phyloP scores from a whole-genome alignment of 306 rosid species.

The Quercus engelmannii region DNA sequence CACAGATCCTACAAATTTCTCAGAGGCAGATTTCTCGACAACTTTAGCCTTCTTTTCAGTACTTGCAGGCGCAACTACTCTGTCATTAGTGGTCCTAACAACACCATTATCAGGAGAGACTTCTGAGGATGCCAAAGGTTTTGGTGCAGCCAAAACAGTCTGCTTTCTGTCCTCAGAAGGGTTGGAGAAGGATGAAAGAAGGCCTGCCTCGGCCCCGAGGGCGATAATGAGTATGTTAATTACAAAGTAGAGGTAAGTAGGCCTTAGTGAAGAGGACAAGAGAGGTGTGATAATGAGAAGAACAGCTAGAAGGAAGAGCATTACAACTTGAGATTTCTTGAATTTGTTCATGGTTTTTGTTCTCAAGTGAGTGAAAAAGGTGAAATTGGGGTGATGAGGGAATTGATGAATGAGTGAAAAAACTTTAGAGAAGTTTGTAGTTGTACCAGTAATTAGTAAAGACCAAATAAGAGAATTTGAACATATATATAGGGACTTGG shows the following conservation, averaged over 20 bases:
- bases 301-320: constrained; percentile 38
- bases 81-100: background rate
- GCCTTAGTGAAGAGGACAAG: constrained; percentile 54
- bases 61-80: constrained; percentile 4
- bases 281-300: constrained; percentile 65
- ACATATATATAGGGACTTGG: constrained; percentile 35
- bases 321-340: constrained; percentile 51
- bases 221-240: constrained; percentile 59
- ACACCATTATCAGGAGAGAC: constrained; percentile 14
- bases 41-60: constrained; percentile 19
- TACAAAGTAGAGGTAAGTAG: constrained; percentile 59
- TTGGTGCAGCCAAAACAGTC: constrained; percentile 7
- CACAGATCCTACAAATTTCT: constrained; percentile 20
- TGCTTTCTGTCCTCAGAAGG: constrained; percentile 41
- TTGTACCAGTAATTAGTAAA: background rate
- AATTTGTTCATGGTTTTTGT: constrained; percentile 37
- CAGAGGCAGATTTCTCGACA: constrained; percentile 34
- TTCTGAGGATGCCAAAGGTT: constrained; percentile 23
- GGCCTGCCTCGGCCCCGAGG: constrained; percentile 78
- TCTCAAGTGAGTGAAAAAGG: background rate
- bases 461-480: constrained; percentile 19
- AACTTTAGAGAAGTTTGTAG: constrained; percentile 9
- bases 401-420: constrained; percentile 8
- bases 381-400: background rate
- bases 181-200: constrained; percentile 46